Base-by-base conservation (phyloP, 164 flowering plant species). In the Sextonia rubra region DNA sequence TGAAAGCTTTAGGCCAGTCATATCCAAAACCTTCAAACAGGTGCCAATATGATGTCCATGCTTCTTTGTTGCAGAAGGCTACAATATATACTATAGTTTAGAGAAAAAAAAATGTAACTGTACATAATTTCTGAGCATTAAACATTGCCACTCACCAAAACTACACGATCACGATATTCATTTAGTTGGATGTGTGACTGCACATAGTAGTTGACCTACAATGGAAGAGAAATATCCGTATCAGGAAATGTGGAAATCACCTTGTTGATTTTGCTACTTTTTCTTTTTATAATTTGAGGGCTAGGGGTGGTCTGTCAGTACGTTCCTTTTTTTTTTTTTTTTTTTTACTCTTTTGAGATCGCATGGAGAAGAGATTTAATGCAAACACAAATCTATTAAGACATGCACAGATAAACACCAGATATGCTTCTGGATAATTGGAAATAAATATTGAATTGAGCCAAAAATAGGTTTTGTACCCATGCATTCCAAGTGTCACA, bases 121-220 rank as follows among this genome's bases (percentile, higher is more conserved):
- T 18, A 29, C 4, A 64, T 25, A 5, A 17, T 18, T 23, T 25
- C 25, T 20, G 27, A 64, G 67, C 67, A 64, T 27, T 2, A 64
- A 27, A 64, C 2, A 64, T 29, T 27, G 25, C 14, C 12, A 83
- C 90, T 80, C 73, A 93, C 99, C 88, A 96, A 77, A 75, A 96
- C 70, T 11, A 96, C 90, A 68, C 95, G 92, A 75, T 96, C 99
- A 77, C 99, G 84, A 74, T 91, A 96, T 80, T 96, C 99, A 77
- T 96, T 96, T 83, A 96, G 82, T 81, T 96, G 99, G 81, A 96
- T 96, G 76, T 96, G 98, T 29, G 99, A 96, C 75, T 93, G 99
- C 69, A 92, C 88, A 87, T 96, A 96, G 78, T 84, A 87, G 77
- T 93, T 78, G 52, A 88, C 90, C 99, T 95, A 76, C 71, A 80